Conservation (phyloP, 1,139 yeast species). For the Magnusiomyces magnusii region DNA sequence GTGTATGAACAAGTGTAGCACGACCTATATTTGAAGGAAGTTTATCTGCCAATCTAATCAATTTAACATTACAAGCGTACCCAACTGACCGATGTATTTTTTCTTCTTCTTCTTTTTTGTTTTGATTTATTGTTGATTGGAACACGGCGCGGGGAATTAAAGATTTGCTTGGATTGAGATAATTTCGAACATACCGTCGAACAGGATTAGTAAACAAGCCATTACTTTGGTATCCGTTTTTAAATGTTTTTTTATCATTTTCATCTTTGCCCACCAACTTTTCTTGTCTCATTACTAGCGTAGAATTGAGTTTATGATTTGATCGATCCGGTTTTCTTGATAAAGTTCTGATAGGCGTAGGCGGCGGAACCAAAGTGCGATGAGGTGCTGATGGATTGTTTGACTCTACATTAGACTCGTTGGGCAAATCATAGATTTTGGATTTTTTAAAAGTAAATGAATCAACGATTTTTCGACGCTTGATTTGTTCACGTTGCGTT, state of each 20-base stretch:
- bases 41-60: constrained; percentile 38
- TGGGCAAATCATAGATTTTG: background rate
- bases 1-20: constrained; percentile 40
- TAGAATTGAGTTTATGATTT: background rate
- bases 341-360: background rate
- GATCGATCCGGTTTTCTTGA: background rate
- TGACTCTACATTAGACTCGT: background rate
- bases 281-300: background rate
- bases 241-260: no score
- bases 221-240: background rate
- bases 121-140: background rate
- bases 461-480: background rate
- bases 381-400: background rate
- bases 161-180: background rate
- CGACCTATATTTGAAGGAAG: constrained; percentile 50
- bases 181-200: background rate
- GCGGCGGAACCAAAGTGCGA: background rate
- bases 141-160: background rate
- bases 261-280: background rate
- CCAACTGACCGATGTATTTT: constrained; percentile 19
- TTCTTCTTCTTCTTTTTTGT: background rate
- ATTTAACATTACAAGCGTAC: constrained; percentile 24
- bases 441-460: background rate
- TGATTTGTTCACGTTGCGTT: background rate
- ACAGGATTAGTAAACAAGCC: background rate